Base-by-base conservation (phyloP, 306 rosid genomes). In the Macrotyloma uniflorum region DNA sequence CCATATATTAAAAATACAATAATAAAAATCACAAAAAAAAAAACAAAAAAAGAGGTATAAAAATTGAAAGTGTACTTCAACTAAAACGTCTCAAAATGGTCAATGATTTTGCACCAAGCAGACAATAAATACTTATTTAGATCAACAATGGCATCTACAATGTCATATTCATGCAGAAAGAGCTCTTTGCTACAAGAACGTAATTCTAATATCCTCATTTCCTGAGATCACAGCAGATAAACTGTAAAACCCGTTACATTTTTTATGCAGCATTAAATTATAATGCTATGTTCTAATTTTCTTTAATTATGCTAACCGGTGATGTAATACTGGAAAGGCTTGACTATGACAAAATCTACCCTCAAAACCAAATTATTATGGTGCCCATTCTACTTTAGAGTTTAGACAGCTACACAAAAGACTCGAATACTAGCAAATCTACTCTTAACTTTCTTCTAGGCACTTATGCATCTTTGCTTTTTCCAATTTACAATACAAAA, bases 351-450 rank as follows among this genome's bases (percentile, higher is more conserved):
- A 55, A 71, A n/a, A 33, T 54, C 47, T 46, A 83, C 15, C 65
- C 68, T 67, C 23, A 54, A 49, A 79, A 65, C 79, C n/a, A 76
- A 65, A 40, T 62, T 13, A 36, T n/a, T 32, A 65, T 57, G 64
- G 32, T 53, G 16, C 8, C 33, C 30, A 42, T 20, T 40, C 26
- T 28, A 76, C 33, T 28, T 43, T 30, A 40, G 49, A 76, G 26
- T 28, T 51, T 30, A 58, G 42, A 62, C 20, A 74, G 50, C 6
- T 40, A 47, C 59, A 47, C 28, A 61, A 66, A 38, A 23, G 36
- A 65, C 45, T 51, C 40, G 50, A 68, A 33, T 46, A 5, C 9
- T 8, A 66, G 20, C 24, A 43, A 42, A 62, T 61, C 6, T 53
- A 38, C 57, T 71, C 14, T 20, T 1, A 28, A 42, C 47, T 18